These are phyloP conservation scores for Pythium rishiriense DNA, from an alignment of 352 stramenopile species.

Conservation along the genomic window DNA sequence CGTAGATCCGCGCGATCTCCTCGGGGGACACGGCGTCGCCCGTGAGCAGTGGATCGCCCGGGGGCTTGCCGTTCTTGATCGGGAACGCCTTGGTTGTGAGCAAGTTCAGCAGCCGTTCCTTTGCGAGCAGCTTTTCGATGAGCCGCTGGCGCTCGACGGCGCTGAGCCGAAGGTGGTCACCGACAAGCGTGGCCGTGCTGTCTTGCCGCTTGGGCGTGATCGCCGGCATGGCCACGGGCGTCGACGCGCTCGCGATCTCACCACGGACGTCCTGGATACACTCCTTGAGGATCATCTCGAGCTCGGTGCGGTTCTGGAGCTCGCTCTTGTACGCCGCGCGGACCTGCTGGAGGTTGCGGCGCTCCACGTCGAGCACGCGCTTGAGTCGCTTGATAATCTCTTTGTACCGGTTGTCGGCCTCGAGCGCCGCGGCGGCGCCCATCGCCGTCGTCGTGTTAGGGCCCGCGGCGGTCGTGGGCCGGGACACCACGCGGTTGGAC, in stretches of 20 bases:
- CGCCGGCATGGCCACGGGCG: conserved; percentile 12
- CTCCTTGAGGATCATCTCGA: conserved; percentile 79
- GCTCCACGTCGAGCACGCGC: conserved; percentile 85
- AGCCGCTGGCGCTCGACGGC: conserved; percentile 59
- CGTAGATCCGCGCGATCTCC: conserved; percentile 47
- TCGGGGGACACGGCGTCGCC: conserved; percentile 46
- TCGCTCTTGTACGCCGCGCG: conserved; percentile 69
- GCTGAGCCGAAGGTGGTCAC: conserved; percentile 31
- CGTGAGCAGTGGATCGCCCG: conserved; percentile 40
- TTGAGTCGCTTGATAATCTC: conserved; percentile 92
- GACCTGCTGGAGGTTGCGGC: conserved; percentile 79
- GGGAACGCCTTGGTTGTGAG: conserved; percentile 79
- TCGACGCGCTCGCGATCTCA: conserved; percentile 48
- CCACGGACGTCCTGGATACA: conserved; percentile 82
- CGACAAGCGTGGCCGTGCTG: conserved; percentile 13
- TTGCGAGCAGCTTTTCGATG: conserved; percentile 79
- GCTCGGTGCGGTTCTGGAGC: conserved; percentile 74
- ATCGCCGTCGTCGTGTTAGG: conserved; percentile 28
- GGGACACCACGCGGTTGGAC: conserved; percentile 14
- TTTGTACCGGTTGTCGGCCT: conserved; percentile 87
- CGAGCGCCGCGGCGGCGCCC: conserved; percentile 12
- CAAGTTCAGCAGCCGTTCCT: conserved; percentile 79
- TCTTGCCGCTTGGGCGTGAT: no score
- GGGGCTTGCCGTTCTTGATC: conserved; percentile 37
- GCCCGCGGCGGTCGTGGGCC: conserved; percentile 28